phyloP scores from a whole-genome alignment of 257 asterid species.

The Striga asiatica region DNA sequence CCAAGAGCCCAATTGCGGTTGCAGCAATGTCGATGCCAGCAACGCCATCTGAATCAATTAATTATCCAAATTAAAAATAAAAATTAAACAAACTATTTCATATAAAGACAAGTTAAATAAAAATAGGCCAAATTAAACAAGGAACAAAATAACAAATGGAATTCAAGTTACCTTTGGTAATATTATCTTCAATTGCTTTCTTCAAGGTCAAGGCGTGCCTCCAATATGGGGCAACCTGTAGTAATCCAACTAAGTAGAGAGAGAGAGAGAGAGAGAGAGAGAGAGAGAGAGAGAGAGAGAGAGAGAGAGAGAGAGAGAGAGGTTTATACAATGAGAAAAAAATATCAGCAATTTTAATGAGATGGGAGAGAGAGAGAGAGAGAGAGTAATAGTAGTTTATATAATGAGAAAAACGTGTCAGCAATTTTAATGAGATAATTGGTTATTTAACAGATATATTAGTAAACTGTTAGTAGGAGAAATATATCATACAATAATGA shows the following conservation, averaged over 20 bases:
- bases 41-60: slow-evolving; percentile 50
- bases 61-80: background rate
- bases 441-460: no score
- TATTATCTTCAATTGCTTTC: slow-evolving; percentile 79
- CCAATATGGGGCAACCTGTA: slow-evolving; percentile 78
- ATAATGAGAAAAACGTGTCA: no score
- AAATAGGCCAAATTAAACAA: background rate
- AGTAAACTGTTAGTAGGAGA: no score
- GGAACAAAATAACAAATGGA: background rate
- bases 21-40: slow-evolving; percentile 88
- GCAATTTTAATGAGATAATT: no score
- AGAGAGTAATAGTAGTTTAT: no score
- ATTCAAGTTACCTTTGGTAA: slow-evolving; percentile 48
- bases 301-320: no score
- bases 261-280: no score
- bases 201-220: slow-evolving; percentile 77
- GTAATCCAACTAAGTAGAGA: background rate
- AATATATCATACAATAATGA: no score
- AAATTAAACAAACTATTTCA: background rate
- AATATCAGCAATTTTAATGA: no score
- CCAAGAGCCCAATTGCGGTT: slow-evolving; percentile 71
- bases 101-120: background rate
- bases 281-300: no score
- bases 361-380: no score
- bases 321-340: no score